Conservation (phyloP, 2,329 filamentous ascomycete genomes). For the Fusarium dimerum region DNA sequence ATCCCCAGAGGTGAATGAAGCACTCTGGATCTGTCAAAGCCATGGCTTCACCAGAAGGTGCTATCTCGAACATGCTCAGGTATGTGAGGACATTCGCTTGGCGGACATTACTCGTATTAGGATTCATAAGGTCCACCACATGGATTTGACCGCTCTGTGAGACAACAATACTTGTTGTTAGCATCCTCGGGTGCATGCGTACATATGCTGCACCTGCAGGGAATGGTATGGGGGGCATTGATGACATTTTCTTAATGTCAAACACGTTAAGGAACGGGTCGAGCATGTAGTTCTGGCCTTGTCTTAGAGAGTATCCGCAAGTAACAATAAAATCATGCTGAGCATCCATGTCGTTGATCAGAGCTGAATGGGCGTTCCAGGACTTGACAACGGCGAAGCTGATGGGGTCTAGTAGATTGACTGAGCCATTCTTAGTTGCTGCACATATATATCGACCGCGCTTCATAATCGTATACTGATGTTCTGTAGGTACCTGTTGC, state of each 20-base stretch:
- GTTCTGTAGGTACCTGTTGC: conserved; percentile 64
- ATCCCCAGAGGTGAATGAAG: conserved; percentile 84
- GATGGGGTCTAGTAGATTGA: conserved; percentile 82
- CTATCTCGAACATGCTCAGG: conserved; percentile 80
- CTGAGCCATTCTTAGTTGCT: conserved; percentile 77
- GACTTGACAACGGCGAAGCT: conserved; percentile 78
- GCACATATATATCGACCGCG: conserved; percentile 89
- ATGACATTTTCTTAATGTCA: conserved; percentile 86
- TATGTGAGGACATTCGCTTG: conserved; percentile 77
- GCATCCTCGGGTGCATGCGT: conserved; percentile 93
- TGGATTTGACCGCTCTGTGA: conserved; percentile 93
- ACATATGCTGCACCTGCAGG: conserved; percentile 92
- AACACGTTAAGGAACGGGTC: conserved; percentile 96
- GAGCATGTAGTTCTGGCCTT: conserved; percentile 71
- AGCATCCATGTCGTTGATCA: conserved; percentile 96
- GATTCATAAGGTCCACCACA: conserved; percentile 93
- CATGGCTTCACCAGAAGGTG: conserved; percentile 83
- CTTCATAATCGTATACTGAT: conserved; percentile 90
- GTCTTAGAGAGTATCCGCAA: conserved; percentile 87
- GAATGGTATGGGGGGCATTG: conserved; percentile 87
- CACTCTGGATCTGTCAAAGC: conserved; percentile 79
- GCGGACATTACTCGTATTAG: conserved; percentile 80
- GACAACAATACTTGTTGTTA: conserved; percentile 90
- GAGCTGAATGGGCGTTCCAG: conserved; percentile 87
- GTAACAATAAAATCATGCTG: conserved; percentile 94